A percentile compares a stretch with the other conserved stretches of the same genome.
phyloP scores from a whole-genome alignment of 176 grass and related monocot genomes.

The Musa schizocarpa region DNA sequence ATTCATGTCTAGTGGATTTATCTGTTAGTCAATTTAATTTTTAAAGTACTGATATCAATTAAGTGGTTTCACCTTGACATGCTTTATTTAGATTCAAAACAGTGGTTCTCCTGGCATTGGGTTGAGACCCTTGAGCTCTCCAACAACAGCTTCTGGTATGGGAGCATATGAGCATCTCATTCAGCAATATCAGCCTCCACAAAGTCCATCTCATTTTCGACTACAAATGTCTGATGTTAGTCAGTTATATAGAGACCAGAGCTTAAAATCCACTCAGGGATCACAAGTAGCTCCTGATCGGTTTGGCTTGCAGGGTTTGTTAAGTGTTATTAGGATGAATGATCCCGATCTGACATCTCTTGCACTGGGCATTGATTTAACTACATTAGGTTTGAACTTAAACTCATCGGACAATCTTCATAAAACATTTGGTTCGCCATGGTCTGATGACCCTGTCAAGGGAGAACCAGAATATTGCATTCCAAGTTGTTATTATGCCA shows the following conservation, averaged over 20 bases:
- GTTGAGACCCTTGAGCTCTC: slow-evolving; percentile 51
- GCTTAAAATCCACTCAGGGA: slow-evolving; percentile 57
- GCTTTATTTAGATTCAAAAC: slow-evolving; percentile 50
- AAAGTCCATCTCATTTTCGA: slow-evolving; percentile 59
- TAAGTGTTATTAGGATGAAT: slow-evolving; percentile 73
- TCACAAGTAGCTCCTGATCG: slow-evolving; percentile 50
- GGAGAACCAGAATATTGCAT: slow-evolving; percentile 74
- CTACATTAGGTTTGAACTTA: slow-evolving; percentile 76
- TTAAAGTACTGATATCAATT: not conserved
- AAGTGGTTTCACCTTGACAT: slow-evolving; percentile 14
- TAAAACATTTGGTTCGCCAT: slow-evolving; percentile 89
- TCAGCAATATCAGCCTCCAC: slow-evolving; percentile 79
- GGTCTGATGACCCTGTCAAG: slow-evolving; percentile 72
- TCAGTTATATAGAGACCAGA: slow-evolving; percentile 70
- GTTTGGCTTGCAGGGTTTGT: slow-evolving; percentile 70
- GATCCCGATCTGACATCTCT: slow-evolving; percentile 75
- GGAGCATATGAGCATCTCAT: slow-evolving; percentile 83
- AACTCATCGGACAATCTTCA: slow-evolving; percentile 89
- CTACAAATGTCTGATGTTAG: slow-evolving; percentile 60
- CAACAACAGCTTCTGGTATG: slow-evolving; percentile 52
- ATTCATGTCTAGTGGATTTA: not conserved
- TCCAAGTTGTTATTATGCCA: slow-evolving; percentile 65
- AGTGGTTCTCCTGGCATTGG: slow-evolving; percentile 48
- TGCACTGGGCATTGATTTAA: slow-evolving; percentile 91
- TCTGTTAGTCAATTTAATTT: not conserved